Evolutionary conservation across 2,329 filamentous ascomycete species (phyloP), one percentile per base, ranked within the genome.

Genomic region (Ophidiomyces ophidiicola): DNA sequence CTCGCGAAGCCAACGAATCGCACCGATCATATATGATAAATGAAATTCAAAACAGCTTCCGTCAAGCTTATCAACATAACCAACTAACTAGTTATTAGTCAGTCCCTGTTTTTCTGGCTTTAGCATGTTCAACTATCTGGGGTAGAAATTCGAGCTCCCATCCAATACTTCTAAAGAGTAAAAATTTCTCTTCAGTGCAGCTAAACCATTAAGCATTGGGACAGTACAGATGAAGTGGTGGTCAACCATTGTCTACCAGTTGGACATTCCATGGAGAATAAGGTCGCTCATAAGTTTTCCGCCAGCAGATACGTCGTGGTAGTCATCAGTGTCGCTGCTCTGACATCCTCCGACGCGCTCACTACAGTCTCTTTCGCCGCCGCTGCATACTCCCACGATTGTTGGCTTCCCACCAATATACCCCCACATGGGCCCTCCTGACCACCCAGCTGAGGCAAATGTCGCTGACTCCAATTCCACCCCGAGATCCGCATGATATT

Each of bases 281-380:
- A 51, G 48, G 26, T 51, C 44, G 11, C 43, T 46, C 48, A 51
- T 50, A 28, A 51, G 44, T 32, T 37, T 48, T 7, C 48, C 48
- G n/a, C 47, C 48, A n/a, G 48, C 47, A 34, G 46, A 50, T 30
- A 51, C 48, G 37, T 49, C 47, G 36, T 51, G 48, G 30, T 46
- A 48, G 5, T 36, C 39, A 17, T 44, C 45, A n/a, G 26, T 35
- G 30, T 46, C 42, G n/a, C 44, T 43, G 10, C 32, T 26, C 10
- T 44, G 44, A 23, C 48, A 51, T 10, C 48, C 47, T 19, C 43
- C 42, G 14, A 39, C 36, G 18, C 43, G 41, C 30, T 51, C 47
- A 30, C 47, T 50, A 32, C 48, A 51, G 25, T 45, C 43, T 20
- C 39, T 46, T 34, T 51, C 48, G 19, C 40, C 46, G 4, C 48